phyloP scores from a whole-genome alignment of 169 alveolate genomes.

The Neospora caninum region DNA sequence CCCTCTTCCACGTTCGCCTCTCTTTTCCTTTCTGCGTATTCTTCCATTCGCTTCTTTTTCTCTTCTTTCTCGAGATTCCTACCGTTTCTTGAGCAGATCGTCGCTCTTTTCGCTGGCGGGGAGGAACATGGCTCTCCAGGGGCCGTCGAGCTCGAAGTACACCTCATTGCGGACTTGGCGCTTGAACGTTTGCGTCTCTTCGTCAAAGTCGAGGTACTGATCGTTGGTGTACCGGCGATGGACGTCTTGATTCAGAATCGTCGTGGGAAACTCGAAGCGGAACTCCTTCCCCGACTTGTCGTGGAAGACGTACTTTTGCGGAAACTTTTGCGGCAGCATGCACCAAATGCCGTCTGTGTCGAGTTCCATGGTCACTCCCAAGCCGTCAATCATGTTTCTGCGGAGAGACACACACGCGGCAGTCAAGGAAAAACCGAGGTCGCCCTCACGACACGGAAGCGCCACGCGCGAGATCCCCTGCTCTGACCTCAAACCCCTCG shows the following conservation, averaged over 20 bases:
- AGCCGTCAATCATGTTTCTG: constrained; percentile 86
- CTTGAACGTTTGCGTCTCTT: background rate
- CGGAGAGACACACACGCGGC: background rate
- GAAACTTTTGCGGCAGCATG: constrained; percentile 95
- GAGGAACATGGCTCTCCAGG: constrained; percentile 96
- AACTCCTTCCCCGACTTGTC: constrained; percentile 63
- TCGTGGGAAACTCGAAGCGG: constrained; percentile 92
- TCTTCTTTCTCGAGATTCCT: constrained; percentile 59
- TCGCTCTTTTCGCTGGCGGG: constrained; percentile 98
- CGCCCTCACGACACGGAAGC: too few relatives aligned
- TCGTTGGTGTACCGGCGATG: constrained; percentile 95
- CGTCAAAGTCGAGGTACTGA: constrained; percentile 89
- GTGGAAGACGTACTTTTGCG: constrained; percentile 82
- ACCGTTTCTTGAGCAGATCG: constrained; percentile 94
- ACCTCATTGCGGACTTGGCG: constrained; percentile 87
- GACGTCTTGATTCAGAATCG: constrained; percentile 92
- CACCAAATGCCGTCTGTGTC: constrained; percentile 99
- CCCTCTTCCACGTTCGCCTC: too few relatives aligned
- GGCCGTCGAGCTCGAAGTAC: constrained; percentile 99
- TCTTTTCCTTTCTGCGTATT: too few relatives aligned
- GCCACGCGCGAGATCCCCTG: too few relatives aligned
- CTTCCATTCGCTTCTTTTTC: background rate
- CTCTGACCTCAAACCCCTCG: too few relatives aligned
- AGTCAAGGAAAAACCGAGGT: background rate
- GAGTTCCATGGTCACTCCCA: constrained; percentile 98